Evolutionary conservation across 1,284 basidiomycete species (phyloP).

Genomic region (Crepidotus sp.): DNA sequence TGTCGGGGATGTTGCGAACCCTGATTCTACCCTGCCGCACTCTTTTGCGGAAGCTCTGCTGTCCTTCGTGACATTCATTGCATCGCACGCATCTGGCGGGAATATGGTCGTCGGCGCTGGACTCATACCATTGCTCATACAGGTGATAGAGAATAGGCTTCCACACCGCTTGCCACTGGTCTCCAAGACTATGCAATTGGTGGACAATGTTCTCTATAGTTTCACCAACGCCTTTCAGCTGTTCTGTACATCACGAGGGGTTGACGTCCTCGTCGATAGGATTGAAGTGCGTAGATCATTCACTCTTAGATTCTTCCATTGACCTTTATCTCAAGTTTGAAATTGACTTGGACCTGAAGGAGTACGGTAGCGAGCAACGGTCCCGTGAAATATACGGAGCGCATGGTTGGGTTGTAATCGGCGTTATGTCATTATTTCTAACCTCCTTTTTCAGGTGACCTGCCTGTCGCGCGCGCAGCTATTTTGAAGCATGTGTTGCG

Average conservation of each 20-base stretch:
- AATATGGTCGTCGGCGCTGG: conserved; percentile 98
- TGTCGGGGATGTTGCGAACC: conserved; percentile 58
- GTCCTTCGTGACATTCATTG: conserved; percentile 82
- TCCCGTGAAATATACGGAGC: conserved; percentile 44
- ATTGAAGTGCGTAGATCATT: conserved; percentile 57
- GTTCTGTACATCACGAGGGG: conserved; percentile 80
- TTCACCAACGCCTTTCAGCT: conserved; percentile 83
- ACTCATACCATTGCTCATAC: conserved; percentile 81
- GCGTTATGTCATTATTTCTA: conserved; percentile 3
- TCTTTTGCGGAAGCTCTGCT: conserved; percentile 83
- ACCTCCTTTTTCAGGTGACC: conserved; percentile 35
- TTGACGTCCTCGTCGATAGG: conserved; percentile 78
- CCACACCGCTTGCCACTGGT: conserved; percentile 62
- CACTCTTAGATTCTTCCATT: conserved; percentile 5
- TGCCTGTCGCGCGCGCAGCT: conserved; percentile 61
- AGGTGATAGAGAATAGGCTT: conserved; percentile 74
- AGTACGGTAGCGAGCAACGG: conserved; percentile 37
- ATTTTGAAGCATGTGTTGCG: conserved; percentile 88
- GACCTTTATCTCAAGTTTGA: conserved; percentile 44
- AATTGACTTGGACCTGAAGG: conserved; percentile 58
- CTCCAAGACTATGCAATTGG: conserved; percentile 84
- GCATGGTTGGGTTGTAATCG: conserved; percentile 39
- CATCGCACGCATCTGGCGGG: conserved; percentile 76
- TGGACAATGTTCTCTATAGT: conserved; percentile 90
- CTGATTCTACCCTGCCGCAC: conserved; percentile 60